These are phyloP conservation scores for Podila horticola DNA, from an alignment of 192 early-diverging fungal species.

Conservation along the genomic window DNA sequence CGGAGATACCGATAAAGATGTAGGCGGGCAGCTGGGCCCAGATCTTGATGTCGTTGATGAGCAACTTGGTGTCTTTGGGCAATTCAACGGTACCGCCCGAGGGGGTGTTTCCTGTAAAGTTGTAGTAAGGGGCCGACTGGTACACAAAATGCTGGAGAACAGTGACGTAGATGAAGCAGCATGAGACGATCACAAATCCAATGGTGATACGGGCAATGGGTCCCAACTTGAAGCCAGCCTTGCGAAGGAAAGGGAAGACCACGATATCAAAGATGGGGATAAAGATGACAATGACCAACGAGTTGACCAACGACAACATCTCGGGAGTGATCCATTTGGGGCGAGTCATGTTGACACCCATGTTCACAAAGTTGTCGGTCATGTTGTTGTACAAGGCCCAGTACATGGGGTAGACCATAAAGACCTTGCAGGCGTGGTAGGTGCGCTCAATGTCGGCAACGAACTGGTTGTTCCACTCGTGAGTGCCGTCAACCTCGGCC, in stretches of 20 bases:
- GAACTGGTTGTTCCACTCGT: constrained; percentile 76
- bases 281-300: constrained; percentile 72
- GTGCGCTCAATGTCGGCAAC: constrained; percentile 72
- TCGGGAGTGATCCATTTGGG: constrained; percentile 69
- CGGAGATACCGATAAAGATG: constrained; percentile 68
- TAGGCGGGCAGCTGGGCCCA: constrained; percentile 68
- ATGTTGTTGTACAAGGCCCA: constrained; percentile 79
- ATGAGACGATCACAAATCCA: constrained; percentile 69
- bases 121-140: constrained; percentile 62
- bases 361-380: constrained; percentile 55
- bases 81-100: constrained; percentile 5
- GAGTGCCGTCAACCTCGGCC: constrained; percentile 27
- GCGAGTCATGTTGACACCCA: constrained; percentile 54
- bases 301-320: constrained; percentile 77
- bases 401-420: constrained; percentile 77
- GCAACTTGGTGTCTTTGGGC: constrained; percentile 1
- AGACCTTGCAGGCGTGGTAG: constrained; percentile 73
- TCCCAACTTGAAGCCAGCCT: constrained; percentile 59
- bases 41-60: constrained; percentile 66
- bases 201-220: constrained; percentile 73
- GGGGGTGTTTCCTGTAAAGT: constrained; percentile 36
- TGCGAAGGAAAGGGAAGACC: constrained; percentile 68
- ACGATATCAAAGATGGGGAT: constrained; percentile 76
- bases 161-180: constrained; percentile 70
- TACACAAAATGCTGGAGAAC: constrained; percentile 73